Base-by-base conservation (phyloP, 495 filamentous ascomycete genomes). In the Pyronema omphalodes region DNA sequence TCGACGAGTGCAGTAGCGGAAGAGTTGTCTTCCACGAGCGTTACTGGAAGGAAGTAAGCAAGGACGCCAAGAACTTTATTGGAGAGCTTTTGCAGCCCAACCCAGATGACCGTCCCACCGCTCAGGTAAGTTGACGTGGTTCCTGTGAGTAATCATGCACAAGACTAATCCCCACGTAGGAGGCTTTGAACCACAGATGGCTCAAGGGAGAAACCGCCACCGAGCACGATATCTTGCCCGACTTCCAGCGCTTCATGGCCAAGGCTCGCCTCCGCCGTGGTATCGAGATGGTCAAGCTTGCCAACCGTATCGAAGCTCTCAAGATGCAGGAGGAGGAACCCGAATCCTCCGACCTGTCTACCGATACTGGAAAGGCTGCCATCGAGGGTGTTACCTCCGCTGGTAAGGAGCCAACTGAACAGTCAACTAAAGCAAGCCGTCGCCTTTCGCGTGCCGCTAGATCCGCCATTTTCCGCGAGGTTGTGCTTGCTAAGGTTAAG, bases 21-120 rank as follows among this genome's bases (percentile, higher is more conserved):
- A 78, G 81, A 44, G 85, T 96, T 54, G 80, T 95, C 36, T 99
- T 96, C 78, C 91, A 99, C 67, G 88, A 94, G 64, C 81, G 91
- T 34, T 99, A 96, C 71, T 99, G 91, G 91, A 87, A 85, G 64
- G 91, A 94, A 67, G 93, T 96, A 57, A 95, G 88, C 66, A 74
- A 81, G 54, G 89, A 99, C 55, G 91, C 88, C 58, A 99, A 96
- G 71, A 79, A 87, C 57, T 99, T 99, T 67, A 96, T 99, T 67
- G 69, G 80, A 47, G 71, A 71, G 44, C 76, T 99, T 7, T 72
- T 99, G 39, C 83, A 89, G 61, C 79, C 86, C 6, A 74, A 84
- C 56, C 84, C 88, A 0, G 73, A 79, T 36, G 77, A 86, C 52
- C 79, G 91, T 53, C 79, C 81, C 55, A 81, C 85, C 0, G 93